Evolutionary conservation across 805 yeast species (phyloP), one percentile per base, ranked within the genome.

Genomic region (Ogataea dorogensis): DNA sequence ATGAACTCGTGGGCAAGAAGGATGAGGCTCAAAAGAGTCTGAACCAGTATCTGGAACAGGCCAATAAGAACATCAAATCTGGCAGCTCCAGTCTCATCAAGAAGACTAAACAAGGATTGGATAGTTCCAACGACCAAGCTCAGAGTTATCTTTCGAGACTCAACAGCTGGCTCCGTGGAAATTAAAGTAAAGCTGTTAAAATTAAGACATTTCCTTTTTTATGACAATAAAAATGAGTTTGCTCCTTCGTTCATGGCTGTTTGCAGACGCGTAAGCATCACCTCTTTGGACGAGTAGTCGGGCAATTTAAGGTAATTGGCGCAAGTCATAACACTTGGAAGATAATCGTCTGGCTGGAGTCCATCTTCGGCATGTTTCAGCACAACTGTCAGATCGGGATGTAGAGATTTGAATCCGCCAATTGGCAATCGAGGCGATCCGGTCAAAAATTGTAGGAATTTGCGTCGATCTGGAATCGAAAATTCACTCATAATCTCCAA

Each of bases 281-380:
- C 60, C 12, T 69, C 78, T 40, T 70, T 72, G 22, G 73, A 64
- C 3, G 86, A 72, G 56, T 91, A 93, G 44, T 83, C 75, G 5
- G 98, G 98, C 14, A 93, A 64, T 58, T 91, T 91, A 47, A 91
- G 68, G 55, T 91, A 93, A 56, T 91, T 91, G 3, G 95, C 97
- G 67, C 98, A 91, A 0, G 98, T 91, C 98, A 91, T 91, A 3
- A 93, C 98, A 62, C 96, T 86, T 2, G 98, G 98, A 38, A 93
- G 67, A 53, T 82, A 88, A 43, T 80, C 87, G 59, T 91, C 95
- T 5, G 85, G 73, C 9, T 64, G 60, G 17, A 75, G 56, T 0
- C 79, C 82, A 30, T 73, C 79, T 34, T 91, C 98, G n/a, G 81
- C 72, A 40, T 73, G 79, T 54, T 86, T 88, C 43, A 86, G 64